Base-by-base conservation (phyloP, 805 yeast species). In the Spathaspora gorwiae region DNA sequence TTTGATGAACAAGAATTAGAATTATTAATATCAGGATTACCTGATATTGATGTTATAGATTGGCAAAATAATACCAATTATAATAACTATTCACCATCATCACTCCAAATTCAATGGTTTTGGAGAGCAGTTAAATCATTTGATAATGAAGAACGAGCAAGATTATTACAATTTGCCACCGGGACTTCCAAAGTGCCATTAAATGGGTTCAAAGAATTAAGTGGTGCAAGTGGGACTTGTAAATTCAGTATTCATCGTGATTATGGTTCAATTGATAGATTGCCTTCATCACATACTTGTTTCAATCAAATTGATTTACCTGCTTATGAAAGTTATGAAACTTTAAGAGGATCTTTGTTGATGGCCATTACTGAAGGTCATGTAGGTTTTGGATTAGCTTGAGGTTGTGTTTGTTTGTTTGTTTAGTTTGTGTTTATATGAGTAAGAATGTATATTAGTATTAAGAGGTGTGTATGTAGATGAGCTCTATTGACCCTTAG, bases 71-170 rank as follows among this genome's bases (percentile, higher is more conserved):
- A 94, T 60, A 80, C 97, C 1, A 73, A 70, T 1, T 85, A 94
- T 65, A 84, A 79, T 40, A 92, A 90, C 60, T 94, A 92, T 62
- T 78, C 89, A 0, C 76, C 90, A 1, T 76, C 87, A 1, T 87
- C 95, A 2, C 81, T 87, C 29, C 97, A 90, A 60, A 83, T 94
- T 46, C 90, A 85, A 59, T 92, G 97, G 87, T 94, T 94, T 68
- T 94, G 99, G 99, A 76, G 97, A 60, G 96, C 97, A 1, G 97
- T 94, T 11, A 80, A 89, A 56, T 87, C 97, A 1, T 94, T 94
- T 66, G 97, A 89, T 57, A 79, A 78, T 13, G 99, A 94, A 61
- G 97, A 94, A 60, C 76, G 96, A 40, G 99, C 99, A 7, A 90
- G 90, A 60, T 68, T 94, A 52, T 70, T 94, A 47, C 99, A 94